These are phyloP conservation scores for Plasmodium gallinaceum DNA, from an alignment of 169 alveolate genomes.

Conservation along the genomic window DNA sequence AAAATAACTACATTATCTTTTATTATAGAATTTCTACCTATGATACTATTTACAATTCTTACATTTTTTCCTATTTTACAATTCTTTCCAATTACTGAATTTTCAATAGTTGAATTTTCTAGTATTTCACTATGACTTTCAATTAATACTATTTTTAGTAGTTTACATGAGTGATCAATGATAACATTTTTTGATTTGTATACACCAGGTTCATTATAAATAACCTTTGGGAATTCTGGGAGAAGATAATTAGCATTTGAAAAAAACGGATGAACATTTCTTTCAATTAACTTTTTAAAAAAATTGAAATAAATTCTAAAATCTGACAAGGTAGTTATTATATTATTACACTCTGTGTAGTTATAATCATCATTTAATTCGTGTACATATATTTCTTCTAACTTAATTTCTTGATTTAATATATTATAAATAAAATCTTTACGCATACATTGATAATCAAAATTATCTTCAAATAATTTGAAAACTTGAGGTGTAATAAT, in stretches of 20 bases:
- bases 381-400: constrained; percentile 72
- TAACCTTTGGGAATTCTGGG: constrained; percentile 54
- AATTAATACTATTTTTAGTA: constrained; percentile 34
- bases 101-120: constrained; percentile 51
- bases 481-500: constrained; percentile 73
- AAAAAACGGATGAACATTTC: constrained; percentile 70
- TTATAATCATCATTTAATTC: constrained; percentile 51
- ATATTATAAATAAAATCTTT: constrained; percentile 72
- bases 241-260: constrained; percentile 44
- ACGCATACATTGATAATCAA: constrained; percentile 66
- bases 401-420: constrained; percentile 70
- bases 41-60: constrained; percentile 47
- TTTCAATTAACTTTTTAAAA: constrained; percentile 63
- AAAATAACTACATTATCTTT: constrained; percentile 47
- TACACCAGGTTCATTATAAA: constrained; percentile 41
- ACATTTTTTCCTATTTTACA: constrained; percentile 75
- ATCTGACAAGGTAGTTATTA: constrained; percentile 64
- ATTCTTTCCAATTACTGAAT: constrained; percentile 69
- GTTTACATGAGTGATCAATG: constrained; percentile 47
- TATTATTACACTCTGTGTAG: constrained; percentile 69
- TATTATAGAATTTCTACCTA: constrained; percentile 41
- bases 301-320: constrained; percentile 65
- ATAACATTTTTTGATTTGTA: constrained; percentile 45
- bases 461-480: constrained; percentile 68
- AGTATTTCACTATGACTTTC: constrained; percentile 40